phyloP scores from a whole-genome alignment of 176 grass and related monocot genomes.

The Avena atlantica region DNA sequence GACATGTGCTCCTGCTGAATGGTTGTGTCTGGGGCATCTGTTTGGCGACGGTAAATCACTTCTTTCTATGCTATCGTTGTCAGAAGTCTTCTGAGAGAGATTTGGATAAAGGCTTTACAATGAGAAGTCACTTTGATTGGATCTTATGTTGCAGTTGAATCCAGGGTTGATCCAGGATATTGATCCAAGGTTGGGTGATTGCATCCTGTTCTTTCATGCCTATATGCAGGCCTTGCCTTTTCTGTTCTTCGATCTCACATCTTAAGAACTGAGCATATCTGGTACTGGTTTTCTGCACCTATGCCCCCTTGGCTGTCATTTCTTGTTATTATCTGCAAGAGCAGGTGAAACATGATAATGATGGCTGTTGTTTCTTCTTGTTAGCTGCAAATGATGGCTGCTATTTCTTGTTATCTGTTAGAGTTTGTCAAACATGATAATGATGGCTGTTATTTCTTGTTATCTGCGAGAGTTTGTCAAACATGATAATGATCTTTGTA shows the following conservation, averaged over 20 bases:
- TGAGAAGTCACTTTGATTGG: not conserved
- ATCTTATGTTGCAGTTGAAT: not conserved
- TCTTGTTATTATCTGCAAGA: too few species aligned
- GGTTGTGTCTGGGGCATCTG: not conserved
- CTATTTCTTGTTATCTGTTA: not conserved
- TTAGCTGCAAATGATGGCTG: not conserved
- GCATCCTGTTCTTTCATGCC: not conserved
- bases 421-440: too few species aligned
- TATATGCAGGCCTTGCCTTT: not conserved
- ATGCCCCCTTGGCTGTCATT: not conserved
- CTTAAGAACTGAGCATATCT: not conserved
- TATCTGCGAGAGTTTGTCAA: not conserved
- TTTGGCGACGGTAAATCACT: not conserved
- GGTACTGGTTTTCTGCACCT: not conserved
- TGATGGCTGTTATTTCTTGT: not conserved
- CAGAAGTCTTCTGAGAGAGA: not conserved
- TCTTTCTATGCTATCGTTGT: not conserved
- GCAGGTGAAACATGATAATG: not conserved
- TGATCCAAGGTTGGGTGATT: not conserved
- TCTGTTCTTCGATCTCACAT: constrained; percentile 1
- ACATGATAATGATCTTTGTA: not conserved
- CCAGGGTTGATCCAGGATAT: not conserved
- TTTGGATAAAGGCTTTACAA: not conserved
- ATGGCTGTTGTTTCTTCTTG: not conserved
- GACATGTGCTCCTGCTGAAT: not conserved